Evolutionary conservation across 345 rosid genomes (phyloP).

Genomic region (Alliaria petiolata): DNA sequence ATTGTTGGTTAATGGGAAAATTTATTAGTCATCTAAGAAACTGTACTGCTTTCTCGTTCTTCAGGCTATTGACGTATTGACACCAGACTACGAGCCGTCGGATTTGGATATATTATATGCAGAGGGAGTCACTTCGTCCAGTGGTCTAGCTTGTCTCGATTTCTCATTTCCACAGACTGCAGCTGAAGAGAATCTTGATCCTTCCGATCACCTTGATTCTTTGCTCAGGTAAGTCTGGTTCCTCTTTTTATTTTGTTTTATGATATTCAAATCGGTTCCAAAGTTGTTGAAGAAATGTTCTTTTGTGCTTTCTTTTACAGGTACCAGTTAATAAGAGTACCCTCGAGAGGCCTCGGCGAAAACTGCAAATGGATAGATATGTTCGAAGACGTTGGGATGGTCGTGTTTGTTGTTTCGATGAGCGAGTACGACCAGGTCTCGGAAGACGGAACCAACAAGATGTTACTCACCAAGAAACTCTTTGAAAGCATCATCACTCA

Average conservation of each 20-base stretch:
- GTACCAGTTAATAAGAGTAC: constrained; percentile 90
- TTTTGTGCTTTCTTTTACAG: constrained; percentile 29
- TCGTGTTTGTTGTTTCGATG: constrained; percentile 75
- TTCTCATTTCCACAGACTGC: constrained; percentile 76
- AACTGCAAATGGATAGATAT: constrained; percentile 97
- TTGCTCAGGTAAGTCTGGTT: constrained; percentile 55
- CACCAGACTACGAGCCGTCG: constrained; percentile 87
- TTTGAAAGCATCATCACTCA: constrained; percentile 86
- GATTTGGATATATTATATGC: constrained; percentile 91
- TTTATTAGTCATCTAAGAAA: constrained; percentile 1
- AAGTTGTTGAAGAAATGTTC: not conserved
- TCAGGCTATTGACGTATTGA: constrained; percentile 75
- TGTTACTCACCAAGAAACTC: constrained; percentile 65
- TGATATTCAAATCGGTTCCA: not conserved
- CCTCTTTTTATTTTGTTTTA: not conserved
- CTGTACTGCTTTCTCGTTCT: constrained; percentile 8
- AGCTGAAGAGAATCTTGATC: constrained; percentile 50
- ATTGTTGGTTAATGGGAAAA: not conserved
- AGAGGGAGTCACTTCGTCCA: constrained; percentile 93
- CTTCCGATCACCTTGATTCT: constrained; percentile 66
- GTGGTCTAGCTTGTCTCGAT: constrained; percentile 87
- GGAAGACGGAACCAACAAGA: constrained; percentile 65
- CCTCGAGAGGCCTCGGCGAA: constrained; percentile 82
- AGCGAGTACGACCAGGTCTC: constrained; percentile 73
- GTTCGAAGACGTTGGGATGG: constrained; percentile 97